A percentile compares a stretch with the other conserved stretches of the same genome.
Conservation (phyloP, 2,329 filamentous ascomycete species). For the Penicillium griseofulvum region DNA sequence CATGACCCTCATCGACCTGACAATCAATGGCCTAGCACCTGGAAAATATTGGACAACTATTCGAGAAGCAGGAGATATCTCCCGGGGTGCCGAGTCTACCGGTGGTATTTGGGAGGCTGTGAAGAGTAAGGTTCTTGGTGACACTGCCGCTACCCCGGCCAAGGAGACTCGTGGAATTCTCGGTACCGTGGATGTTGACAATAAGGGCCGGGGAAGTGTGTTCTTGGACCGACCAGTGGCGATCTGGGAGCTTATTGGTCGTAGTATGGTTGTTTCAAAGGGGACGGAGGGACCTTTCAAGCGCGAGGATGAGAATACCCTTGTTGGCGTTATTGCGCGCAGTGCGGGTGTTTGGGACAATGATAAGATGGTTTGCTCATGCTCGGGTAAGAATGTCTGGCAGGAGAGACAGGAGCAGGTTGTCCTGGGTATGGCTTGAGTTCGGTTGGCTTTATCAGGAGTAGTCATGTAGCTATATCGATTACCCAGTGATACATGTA, state of each 20-base stretch:
- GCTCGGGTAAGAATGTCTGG: conserved; percentile 97
- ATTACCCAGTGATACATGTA: neutral
- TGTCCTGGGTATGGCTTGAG: conserved; percentile 81
- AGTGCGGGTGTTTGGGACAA: conserved; percentile 99
- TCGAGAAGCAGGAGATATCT: conserved; percentile 82
- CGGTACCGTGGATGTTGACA: conserved; percentile 71
- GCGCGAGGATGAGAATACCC: conserved; percentile 75
- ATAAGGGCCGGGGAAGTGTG: conserved; percentile 71
- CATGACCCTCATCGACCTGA: conserved; percentile 82
- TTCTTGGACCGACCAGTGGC: conserved; percentile 81
- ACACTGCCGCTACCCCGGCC: conserved; percentile 10
- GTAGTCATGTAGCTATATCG: neutral
- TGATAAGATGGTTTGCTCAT: conserved; percentile 96
- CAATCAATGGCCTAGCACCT: conserved; percentile 74
- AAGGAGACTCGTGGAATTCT: conserved; percentile 61
- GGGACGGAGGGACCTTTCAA: conserved; percentile 59
- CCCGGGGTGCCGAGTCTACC: conserved; percentile 74
- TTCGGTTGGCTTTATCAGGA: neutral
- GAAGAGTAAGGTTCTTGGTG: conserved; percentile 42
- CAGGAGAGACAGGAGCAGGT: conserved; percentile 91
- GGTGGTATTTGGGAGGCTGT: conserved; percentile 74
- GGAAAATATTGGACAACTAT: conserved; percentile 83
- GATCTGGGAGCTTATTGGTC: conserved; percentile 94
- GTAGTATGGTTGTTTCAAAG: conserved; percentile 82
- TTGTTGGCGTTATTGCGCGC: conserved; percentile 89